These are phyloP conservation scores for Saccharomycopsis sp. DNA, from an alignment of 805 yeast genomes.

Conservation along the genomic window DNA sequence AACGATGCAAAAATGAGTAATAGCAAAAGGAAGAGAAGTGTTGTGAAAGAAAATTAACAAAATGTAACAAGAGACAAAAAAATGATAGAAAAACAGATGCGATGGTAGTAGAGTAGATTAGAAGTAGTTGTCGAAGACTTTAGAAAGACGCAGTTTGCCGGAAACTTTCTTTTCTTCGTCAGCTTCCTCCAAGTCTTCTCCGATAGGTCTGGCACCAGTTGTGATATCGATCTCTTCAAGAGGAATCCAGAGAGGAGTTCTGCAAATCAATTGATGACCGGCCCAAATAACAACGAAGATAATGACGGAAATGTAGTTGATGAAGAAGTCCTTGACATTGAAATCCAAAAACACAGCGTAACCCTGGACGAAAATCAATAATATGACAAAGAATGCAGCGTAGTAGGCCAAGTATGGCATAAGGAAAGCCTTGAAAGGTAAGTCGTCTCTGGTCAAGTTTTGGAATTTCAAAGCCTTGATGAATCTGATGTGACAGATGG, in stretches of 20 bases:
- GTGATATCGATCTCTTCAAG: constrained; percentile 63
- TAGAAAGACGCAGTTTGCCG: neutral
- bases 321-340: constrained; percentile 51
- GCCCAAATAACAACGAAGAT: constrained; percentile 51
- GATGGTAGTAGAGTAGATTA: neutral
- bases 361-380: constrained; percentile 68
- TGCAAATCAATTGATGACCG: constrained; percentile 46
- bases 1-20: neutral
- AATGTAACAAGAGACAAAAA: neutral
- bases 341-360: constrained; percentile 53
- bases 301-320: constrained; percentile 64
- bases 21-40: neutral
- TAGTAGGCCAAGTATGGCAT: constrained; percentile 68
- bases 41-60: neutral
- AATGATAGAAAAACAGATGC: neutral
- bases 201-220: constrained; percentile 56
- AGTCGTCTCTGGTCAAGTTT: constrained; percentile 56
- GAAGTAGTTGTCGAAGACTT: neutral
- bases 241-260: constrained; percentile 40
- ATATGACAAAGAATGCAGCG: constrained; percentile 44
- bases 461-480: constrained; percentile 57
- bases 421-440: constrained; percentile 68
- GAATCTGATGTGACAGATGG: constrained; percentile 60
- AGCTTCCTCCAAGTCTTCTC: constrained; percentile 43
- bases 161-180: constrained; percentile 6